A percentile compares a stretch with the other conserved stretches of the same genome.
Evolutionary conservation across 2,329 filamentous ascomycete genomes (phyloP).

Genomic region (Amesomyces nigricolor): DNA sequence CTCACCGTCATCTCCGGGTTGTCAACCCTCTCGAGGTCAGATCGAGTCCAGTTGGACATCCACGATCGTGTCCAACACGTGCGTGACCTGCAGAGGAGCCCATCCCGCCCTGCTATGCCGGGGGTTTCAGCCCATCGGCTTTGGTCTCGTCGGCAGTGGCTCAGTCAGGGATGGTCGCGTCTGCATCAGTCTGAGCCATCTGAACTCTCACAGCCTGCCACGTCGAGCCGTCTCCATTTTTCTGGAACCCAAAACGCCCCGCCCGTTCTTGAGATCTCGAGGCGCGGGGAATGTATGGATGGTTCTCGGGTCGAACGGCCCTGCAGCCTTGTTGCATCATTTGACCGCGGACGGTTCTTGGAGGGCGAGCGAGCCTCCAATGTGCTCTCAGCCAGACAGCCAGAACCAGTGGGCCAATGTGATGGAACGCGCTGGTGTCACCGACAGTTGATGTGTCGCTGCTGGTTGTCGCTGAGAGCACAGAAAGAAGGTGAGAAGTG

Average conservation of each 20-base stretch:
- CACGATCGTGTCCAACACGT: not conserved
- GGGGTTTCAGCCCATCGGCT: not conserved
- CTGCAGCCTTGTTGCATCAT: not conserved
- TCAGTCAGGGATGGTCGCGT: not conserved
- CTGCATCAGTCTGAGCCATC: not conserved
- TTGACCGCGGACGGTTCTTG: too few relatives aligned
- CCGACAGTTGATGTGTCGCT: too few relatives aligned
- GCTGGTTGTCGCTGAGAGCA: too few relatives aligned
- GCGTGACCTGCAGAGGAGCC: not conserved
- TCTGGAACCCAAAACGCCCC: not conserved
- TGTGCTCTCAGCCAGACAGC: too few relatives aligned
- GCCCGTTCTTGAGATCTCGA: not conserved
- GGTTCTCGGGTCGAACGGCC: not conserved
- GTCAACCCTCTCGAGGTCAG: not conserved
- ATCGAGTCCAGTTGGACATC: not conserved
- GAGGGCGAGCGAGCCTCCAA: too few relatives aligned
- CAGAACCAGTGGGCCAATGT: too few relatives aligned
- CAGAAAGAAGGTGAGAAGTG: too few relatives aligned
- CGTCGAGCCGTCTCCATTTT: constrained; percentile 2
- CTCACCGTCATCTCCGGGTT: not conserved
- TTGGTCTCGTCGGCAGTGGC: not conserved
- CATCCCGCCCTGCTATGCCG: not conserved
- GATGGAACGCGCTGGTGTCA: too few relatives aligned
- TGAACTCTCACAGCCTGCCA: constrained; percentile 8
- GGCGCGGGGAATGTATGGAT: not conserved